Conservation (phyloP, 148 eudicot species). For the Amaranthus palmeri region DNA sequence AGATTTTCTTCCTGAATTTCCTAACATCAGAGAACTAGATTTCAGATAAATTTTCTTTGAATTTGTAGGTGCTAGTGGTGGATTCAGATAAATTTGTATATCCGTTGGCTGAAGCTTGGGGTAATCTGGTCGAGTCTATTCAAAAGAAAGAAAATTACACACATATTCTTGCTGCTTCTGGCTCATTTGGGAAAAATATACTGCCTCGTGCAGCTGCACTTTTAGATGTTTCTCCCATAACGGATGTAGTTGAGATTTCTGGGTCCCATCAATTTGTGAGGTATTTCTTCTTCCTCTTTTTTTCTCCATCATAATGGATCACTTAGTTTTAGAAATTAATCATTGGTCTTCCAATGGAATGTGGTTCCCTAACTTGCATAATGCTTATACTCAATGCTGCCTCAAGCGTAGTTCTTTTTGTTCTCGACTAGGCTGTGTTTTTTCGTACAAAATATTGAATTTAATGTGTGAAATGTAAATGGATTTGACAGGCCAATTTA, state of each 20-base stretch:
- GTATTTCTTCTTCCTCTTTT: slow-evolving; percentile 27
- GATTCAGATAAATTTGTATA: slow-evolving; percentile 72
- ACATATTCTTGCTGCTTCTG: slow-evolving; percentile 68
- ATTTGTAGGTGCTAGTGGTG: slow-evolving; percentile 69
- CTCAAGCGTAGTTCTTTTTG: not conserved
- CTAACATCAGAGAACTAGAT: no score
- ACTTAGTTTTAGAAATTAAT: not conserved
- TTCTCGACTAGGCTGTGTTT: not conserved
- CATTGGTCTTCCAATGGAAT: not conserved
- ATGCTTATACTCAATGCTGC: not conserved
- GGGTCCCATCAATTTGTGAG: slow-evolving; percentile 73
- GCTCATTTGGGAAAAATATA: slow-evolving; percentile 91
- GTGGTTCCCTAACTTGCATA: not conserved
- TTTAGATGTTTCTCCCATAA: slow-evolving; percentile 86
- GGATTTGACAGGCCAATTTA: slow-evolving; percentile 74
- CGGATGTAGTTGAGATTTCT: slow-evolving; percentile 63
- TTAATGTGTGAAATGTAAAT: slow-evolving; percentile 15
- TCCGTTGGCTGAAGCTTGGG: slow-evolving; percentile 95
- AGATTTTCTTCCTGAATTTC: no score
- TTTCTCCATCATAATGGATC: not conserved
- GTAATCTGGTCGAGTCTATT: slow-evolving; percentile 60
- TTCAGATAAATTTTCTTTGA: no score
- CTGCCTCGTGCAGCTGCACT: slow-evolving; percentile 96
- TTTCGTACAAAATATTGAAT: not conserved
- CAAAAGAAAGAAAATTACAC: slow-evolving; percentile 68